Conservation (phyloP, 257 asterid species). For the Knoxia roxburghii region DNA sequence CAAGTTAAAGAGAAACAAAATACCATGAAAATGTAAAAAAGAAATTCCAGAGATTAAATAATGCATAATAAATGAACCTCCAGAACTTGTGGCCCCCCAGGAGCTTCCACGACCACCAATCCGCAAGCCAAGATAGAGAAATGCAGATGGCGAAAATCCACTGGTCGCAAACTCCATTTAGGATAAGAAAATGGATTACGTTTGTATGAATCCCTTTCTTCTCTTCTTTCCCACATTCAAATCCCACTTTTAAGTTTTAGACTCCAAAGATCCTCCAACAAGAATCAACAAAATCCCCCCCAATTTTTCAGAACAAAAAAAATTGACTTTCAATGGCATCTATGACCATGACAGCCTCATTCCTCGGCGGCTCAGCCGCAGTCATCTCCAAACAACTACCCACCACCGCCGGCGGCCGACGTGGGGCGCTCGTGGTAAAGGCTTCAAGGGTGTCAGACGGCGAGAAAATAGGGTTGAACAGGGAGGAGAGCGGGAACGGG, state of each 20-base stretch:
- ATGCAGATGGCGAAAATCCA: constrained; percentile 21
- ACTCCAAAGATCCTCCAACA: background rate
- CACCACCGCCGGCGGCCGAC: constrained; percentile 27
- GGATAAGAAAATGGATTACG: constrained; percentile 30
- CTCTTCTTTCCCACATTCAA: too few species aligned
- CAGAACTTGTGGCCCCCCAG: constrained; percentile 11
- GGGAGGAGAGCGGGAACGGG: constrained; percentile 32
- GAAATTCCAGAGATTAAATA: too few species aligned
- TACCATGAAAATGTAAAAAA: too few species aligned
- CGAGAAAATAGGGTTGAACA: constrained; percentile 25
- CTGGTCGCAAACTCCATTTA: constrained; percentile 8
- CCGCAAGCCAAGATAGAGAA: constrained; percentile 13
- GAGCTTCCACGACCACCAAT: constrained; percentile 14
- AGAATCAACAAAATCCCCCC: background rate
- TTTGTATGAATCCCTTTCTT: constrained; percentile 2
- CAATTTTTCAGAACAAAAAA: too few species aligned
- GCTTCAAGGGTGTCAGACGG: constrained; percentile 36
- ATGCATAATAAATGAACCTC: too few species aligned
- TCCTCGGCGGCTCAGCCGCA: constrained; percentile 36
- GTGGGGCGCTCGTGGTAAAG: constrained; percentile 30
- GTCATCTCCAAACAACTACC: constrained; percentile 34
- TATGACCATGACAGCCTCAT: constrained; percentile 51
- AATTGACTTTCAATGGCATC: constrained; percentile 37
- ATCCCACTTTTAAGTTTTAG: constrained; percentile 2
- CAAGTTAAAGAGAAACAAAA: too few species aligned